Evolutionary conservation across 805 yeast species (phyloP), one percentile per base, ranked within the genome.

Genomic region (Tetrapisispora fleetii): DNA sequence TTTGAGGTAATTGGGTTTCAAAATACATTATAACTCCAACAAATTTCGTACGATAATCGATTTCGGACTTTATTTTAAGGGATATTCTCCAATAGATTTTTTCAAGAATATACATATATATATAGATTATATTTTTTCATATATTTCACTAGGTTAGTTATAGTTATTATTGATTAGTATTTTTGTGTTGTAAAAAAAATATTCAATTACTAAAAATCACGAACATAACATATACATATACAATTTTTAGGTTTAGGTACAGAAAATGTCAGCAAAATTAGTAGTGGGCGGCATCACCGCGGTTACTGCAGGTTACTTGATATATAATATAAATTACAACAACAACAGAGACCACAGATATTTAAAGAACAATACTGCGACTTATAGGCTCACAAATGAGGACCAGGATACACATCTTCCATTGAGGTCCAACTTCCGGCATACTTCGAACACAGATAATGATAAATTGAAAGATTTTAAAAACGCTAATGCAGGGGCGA

Each of bases 261-360:
- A 16, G 17, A 40, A 4, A 17, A 45, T 46, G 48, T 36, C 45
- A 17, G 28, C 50, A 49, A 10, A 55, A 58, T 45, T 32, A n/a
- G 27, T 40, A 10, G 38, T 30, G 40, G 52, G 45, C 35, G 40
- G 51, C 4, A 5, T 40, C 21, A 35, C 48, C 18, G 37, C 46
- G 2, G 32, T 27, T 3, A 41, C 40, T 4, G 46, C 48, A 21
- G 41, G 47, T 27, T 41, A 40, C 38, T 16, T 36, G 22, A 19
- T 13, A 35, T 38, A 48, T 48, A 39, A 46, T 54, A n/a, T 51
- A 3, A 45, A 45, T 39, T 36, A 43, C 37, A 27, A 37, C 18
- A 43, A 28, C 13, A 43, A 43, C 14, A 36, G 30, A 19, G 44
- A 41, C 32, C 37, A 32, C 16, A 41, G 37, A 36, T 19, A 41